Evolutionary conservation across 1,284 basidiomycete species (phyloP).

Genomic region (Sporisorium sorghi): DNA sequence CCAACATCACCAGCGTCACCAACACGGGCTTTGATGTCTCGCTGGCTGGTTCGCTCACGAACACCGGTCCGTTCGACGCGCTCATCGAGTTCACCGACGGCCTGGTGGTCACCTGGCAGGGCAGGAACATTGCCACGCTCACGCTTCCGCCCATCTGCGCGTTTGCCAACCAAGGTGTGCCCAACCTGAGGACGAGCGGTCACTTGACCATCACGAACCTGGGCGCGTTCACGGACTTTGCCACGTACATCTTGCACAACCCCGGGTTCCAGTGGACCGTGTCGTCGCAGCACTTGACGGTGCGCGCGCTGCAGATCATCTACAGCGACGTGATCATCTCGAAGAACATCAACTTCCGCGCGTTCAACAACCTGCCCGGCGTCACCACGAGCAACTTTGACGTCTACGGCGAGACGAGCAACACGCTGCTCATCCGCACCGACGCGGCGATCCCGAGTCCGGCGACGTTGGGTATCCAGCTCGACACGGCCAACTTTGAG

Average conservation of each 20-base stretch:
- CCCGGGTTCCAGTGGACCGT: slow-evolving; percentile 79
- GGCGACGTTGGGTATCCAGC: slow-evolving; percentile 78
- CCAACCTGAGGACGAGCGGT: slow-evolving; percentile 74
- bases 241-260: slow-evolving; percentile 78
- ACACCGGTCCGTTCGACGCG: slow-evolving; percentile 72
- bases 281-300: slow-evolving; percentile 75
- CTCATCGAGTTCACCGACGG: slow-evolving; percentile 70
- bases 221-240: slow-evolving; percentile 75
- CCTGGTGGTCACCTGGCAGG: slow-evolving; percentile 76
- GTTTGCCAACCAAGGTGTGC: slow-evolving; percentile 77
- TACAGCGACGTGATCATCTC: slow-evolving; percentile 77
- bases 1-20: slow-evolving; percentile 75
- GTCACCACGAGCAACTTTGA: slow-evolving; percentile 77
- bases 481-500: slow-evolving; percentile 78
- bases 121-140: slow-evolving; percentile 77
- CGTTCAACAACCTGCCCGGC: slow-evolving; percentile 77
- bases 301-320: slow-evolving; percentile 78
- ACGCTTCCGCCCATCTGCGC: slow-evolving; percentile 78
- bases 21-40: slow-evolving; percentile 68
- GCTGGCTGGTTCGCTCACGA: slow-evolving; percentile 63
- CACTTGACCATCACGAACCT: slow-evolving; percentile 67
- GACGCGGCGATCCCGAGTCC: slow-evolving; percentile 78
- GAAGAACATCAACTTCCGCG: slow-evolving; percentile 78
- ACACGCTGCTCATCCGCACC: slow-evolving; percentile 79
- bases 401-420: slow-evolving; percentile 74